Base-by-base conservation (phyloP, 495 filamentous ascomycete genomes). In the Penicillium atrosanguineum region DNA sequence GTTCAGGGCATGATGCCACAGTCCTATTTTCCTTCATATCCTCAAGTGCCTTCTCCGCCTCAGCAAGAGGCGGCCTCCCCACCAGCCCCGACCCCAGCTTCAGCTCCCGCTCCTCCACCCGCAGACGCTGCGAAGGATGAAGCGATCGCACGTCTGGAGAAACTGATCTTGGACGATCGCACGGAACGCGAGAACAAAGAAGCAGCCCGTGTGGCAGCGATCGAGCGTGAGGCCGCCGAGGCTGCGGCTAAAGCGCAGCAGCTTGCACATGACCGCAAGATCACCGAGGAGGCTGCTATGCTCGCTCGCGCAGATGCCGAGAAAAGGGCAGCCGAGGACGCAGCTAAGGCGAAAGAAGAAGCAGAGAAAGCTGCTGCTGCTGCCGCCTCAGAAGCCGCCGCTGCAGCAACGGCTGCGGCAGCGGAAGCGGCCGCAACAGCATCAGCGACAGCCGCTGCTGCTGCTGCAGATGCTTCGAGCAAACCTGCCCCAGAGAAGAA, bases 81-180 rank as follows among this genome's bases (percentile, higher is more conserved):
- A 23, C 23, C 61, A 11, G 50, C 67, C 7, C 55, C 61, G 8
- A 29, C 57, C 5, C 57, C 57, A 0, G 52, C 55, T n/a, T 48
- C 56, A 4, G 31, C 53, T 8, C 50, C 59, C 4, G 44, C 46
- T 1, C 44, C 59, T 0, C 48, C 55, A 3, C 45, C 68, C 12
- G 61, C 52, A 28, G 71, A 76, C 34, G 36, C 60, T 28, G 66
- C 72, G 11, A 79, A 80, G 37, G 75, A 79, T 36, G 79, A 82
- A 25, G 77, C 78, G 20, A 79, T 79, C 43, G 76, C 70, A n/a
- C 68, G 74, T 37, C 56, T 82, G 18, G 77, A 81, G 55, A 76
- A 79, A 48, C 51, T 82, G 51, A 78, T 82, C 23, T 19, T 81
- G 52, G 77, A 82, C 18, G 77, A 80, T 26, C 72, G 75, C 28